These are phyloP conservation scores for Coelastrella sp. DNA, from an alignment of 139 green algal species.

Conservation along the genomic window DNA sequence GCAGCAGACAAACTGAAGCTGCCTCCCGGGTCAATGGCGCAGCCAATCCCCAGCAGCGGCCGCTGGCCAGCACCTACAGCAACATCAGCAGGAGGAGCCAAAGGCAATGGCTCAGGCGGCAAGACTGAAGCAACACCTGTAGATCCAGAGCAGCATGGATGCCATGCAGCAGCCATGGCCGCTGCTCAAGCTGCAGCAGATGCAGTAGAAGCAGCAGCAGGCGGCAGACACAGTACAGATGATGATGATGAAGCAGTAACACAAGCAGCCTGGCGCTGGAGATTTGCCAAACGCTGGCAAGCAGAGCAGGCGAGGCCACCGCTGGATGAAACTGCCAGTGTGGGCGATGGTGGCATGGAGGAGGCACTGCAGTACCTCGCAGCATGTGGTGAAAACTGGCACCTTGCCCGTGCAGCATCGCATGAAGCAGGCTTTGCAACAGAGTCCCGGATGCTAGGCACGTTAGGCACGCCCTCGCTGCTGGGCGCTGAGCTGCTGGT, in stretches of 20 bases:
- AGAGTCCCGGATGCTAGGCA: slow-evolving; percentile 30
- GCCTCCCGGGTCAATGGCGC: background rate
- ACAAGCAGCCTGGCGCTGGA: slow-evolving; percentile 65
- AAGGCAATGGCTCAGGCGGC: background rate
- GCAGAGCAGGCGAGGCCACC: slow-evolving; percentile 58
- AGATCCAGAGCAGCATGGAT: background rate
- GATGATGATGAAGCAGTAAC: slow-evolving; percentile 48
- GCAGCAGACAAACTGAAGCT: slow-evolving; percentile 9
- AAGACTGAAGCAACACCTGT: background rate
- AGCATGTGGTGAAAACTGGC: slow-evolving; percentile 50
- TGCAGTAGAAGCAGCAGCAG: background rate
- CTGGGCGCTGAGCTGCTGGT: slow-evolving; percentile 37
- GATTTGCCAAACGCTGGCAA: slow-evolving; percentile 64
- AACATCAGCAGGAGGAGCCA: background rate
- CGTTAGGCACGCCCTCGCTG: slow-evolving; percentile 22
- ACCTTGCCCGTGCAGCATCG: background rate
- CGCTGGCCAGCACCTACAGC: background rate
- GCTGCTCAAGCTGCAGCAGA: slow-evolving; percentile 12
- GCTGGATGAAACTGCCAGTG: background rate
- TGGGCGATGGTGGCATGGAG: slow-evolving; percentile 51
- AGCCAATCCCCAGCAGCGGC: background rate
- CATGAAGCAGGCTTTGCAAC: background rate
- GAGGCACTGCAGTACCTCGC: slow-evolving; percentile 61
- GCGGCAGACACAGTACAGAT: background rate
- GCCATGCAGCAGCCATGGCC: slow-evolving; percentile 34